Conservation (phyloP, 169 alveolate species). For the Condylostoma magnum region DNA sequence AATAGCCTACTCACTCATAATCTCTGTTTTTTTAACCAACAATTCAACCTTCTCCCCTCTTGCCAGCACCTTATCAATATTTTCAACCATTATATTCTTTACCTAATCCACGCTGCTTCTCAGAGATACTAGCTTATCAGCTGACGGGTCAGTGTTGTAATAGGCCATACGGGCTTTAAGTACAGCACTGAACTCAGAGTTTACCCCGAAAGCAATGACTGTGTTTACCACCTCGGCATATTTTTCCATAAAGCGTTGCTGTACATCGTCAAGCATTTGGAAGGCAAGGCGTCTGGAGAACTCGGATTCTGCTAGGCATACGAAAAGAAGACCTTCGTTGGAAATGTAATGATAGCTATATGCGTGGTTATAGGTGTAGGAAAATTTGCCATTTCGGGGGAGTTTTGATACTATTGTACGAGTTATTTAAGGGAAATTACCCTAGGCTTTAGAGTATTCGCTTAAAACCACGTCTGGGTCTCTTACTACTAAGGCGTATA, state of each 20-base stretch:
- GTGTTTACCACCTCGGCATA: background rate
- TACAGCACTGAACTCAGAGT: background rate
- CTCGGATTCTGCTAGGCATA: slow-evolving; percentile 19
- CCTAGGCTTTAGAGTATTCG: slow-evolving; percentile 25
- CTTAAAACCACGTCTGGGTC: slow-evolving; percentile 27
- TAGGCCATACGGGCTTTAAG: slow-evolving; percentile 7
- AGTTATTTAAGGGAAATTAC: slow-evolving; percentile 30
- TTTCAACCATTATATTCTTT: slow-evolving; percentile 22
- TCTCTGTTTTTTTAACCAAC: slow-evolving; percentile 5
- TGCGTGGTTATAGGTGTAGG: slow-evolving; percentile 15
- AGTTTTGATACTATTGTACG: slow-evolving; percentile 19
- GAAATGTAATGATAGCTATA: slow-evolving; percentile 1
- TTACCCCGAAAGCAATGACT: background rate
- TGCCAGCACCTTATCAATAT: slow-evolving; percentile 20
- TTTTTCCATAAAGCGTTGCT: background rate
- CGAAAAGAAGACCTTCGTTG: background rate
- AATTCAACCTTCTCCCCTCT: slow-evolving; percentile 29
- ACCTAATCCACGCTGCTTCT: slow-evolving; percentile 5
- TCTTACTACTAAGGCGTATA: slow-evolving; percentile 23
- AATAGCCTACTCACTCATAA: slow-evolving; percentile 21
- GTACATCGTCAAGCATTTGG: background rate
- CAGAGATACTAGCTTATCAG: background rate
- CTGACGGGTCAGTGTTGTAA: slow-evolving; percentile 6
- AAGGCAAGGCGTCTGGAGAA: slow-evolving; percentile 12
- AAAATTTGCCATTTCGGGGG: slow-evolving; percentile 14